A percentile compares a stretch with the other conserved stretches of the same genome.
phyloP scores from a whole-genome alignment of 2,329 filamentous ascomycete species.

The Verticillium dahliae region DNA sequence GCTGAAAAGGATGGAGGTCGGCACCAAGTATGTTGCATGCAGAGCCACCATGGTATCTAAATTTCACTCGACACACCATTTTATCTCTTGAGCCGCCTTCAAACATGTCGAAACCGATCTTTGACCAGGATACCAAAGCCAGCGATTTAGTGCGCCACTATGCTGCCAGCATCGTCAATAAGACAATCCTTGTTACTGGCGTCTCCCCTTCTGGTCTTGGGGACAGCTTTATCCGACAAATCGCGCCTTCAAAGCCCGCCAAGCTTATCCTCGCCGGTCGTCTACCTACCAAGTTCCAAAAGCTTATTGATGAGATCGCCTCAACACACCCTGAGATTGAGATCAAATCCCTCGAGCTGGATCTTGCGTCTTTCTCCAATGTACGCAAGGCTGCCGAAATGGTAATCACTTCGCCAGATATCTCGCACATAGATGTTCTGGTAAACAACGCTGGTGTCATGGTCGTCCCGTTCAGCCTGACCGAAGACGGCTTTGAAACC shows the following conservation, averaged over 20 bases:
- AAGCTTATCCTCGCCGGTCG: conserved; percentile 40
- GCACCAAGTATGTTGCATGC: no score
- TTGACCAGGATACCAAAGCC: conserved; percentile 8
- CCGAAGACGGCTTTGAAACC: conserved; percentile 30
- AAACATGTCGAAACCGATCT: neutral
- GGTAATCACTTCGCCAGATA: conserved; percentile 24
- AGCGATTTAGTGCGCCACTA: conserved; percentile 21
- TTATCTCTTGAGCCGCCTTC: neutral
- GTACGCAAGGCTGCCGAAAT: conserved; percentile 30
- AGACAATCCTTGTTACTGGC: conserved; percentile 34
- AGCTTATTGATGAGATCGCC: conserved; percentile 27
- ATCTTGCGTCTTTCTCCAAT: conserved; percentile 30
- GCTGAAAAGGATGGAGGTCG: no score
- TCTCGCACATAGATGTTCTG: conserved; percentile 29
- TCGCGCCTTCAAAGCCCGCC: conserved; percentile 31
- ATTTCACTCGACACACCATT: no score
- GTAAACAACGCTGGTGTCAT: conserved; percentile 38
- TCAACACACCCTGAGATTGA: conserved; percentile 22
- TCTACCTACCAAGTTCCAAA: conserved; percentile 28
- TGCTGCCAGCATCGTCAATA: conserved; percentile 23
- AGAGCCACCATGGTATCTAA: no score
- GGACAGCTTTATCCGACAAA: conserved; percentile 24
- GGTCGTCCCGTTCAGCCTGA: conserved; percentile 21
- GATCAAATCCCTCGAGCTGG: conserved; percentile 26
- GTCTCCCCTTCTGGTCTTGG: conserved; percentile 32